Evolutionary conservation across 352 stramenopile genomes (phyloP).

Genomic region (Pythium pectinolyticum): DNA sequence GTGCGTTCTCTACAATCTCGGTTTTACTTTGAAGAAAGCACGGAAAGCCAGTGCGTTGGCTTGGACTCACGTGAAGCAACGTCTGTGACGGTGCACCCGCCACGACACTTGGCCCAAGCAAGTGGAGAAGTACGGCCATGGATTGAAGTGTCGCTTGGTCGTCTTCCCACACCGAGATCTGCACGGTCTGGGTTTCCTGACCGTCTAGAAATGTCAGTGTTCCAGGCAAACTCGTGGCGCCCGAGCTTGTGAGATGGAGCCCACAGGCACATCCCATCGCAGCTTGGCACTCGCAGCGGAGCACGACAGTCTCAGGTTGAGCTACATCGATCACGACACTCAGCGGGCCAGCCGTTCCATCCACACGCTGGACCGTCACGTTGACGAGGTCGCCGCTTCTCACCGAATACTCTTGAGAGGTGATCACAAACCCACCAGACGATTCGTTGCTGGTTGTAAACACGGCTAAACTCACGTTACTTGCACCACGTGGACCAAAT

Average conservation of each 20-base stretch:
- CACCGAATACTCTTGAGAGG: slow-evolving; percentile 14
- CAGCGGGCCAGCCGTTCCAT: slow-evolving; percentile 35
- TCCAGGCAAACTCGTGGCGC: slow-evolving; percentile 18
- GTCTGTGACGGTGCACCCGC: slow-evolving; percentile 28
- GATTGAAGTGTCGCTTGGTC: slow-evolving; percentile 31
- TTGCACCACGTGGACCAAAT: slow-evolving; percentile 33
- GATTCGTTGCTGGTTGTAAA: slow-evolving; percentile 25
- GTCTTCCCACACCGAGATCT: slow-evolving; percentile 41
- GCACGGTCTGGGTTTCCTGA: slow-evolving; percentile 36
- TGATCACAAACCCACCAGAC: slow-evolving; percentile 28
- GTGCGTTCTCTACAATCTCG: slow-evolving; percentile 36
- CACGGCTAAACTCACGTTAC: slow-evolving; percentile 11
- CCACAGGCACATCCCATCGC: slow-evolving; percentile 36
- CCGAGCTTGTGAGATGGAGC: slow-evolving; percentile 30
- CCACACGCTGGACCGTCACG: slow-evolving; percentile 34
- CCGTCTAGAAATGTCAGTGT: slow-evolving; percentile 45
- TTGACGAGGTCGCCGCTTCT: slow-evolving; percentile 26
- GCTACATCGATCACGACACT: slow-evolving; percentile 34
- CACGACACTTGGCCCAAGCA: slow-evolving; percentile 16
- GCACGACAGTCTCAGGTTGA: slow-evolving; percentile 30
- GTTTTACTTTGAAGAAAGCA: slow-evolving; percentile 33
- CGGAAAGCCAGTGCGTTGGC: slow-evolving; percentile 31
- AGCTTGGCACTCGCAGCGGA: slow-evolving; percentile 33
- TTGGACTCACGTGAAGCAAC: slow-evolving; percentile 34
- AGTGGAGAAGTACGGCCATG: slow-evolving; percentile 20